These are phyloP conservation scores for Fusarium clavum DNA, from an alignment of 2,329 filamentous ascomycete genomes.

Conservation along the genomic window DNA sequence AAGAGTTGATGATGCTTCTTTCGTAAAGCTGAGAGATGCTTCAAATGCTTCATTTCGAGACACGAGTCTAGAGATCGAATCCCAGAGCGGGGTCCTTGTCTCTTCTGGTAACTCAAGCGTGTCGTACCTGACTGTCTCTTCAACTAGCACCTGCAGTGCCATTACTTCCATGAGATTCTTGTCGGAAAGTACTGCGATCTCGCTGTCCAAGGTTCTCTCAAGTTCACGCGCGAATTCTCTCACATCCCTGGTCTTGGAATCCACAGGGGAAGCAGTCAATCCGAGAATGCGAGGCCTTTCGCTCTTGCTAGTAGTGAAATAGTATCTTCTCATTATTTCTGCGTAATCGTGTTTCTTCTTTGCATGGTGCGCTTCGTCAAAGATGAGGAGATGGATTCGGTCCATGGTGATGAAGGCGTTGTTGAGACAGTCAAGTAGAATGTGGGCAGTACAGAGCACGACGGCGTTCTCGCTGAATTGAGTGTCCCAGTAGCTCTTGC, in stretches of 20 bases:
- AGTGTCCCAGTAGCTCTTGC: constrained; percentile 62
- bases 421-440: constrained; percentile 81
- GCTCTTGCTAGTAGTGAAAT: constrained; percentile 64
- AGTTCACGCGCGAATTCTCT: constrained; percentile 76
- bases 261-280: constrained; percentile 96
- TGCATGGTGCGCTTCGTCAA: constrained; percentile 96
- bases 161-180: constrained; percentile 47
- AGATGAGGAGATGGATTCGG: constrained; percentile 89
- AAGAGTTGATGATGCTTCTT: constrained; percentile 71
- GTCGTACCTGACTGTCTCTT: constrained; percentile 61
- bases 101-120: constrained; percentile 55
- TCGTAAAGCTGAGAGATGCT: constrained; percentile 69
- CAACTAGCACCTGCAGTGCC: constrained; percentile 56
- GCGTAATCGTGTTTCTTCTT: constrained; percentile 96
- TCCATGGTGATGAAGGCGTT: constrained; percentile 83
- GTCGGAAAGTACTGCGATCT: constrained; percentile 79
- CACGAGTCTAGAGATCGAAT: constrained; percentile 62
- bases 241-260: constrained; percentile 78
- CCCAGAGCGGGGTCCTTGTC: constrained; percentile 74
- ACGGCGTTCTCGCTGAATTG: constrained; percentile 76
- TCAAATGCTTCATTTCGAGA: constrained; percentile 60
- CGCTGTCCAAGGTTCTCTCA: constrained; percentile 80
- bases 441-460: constrained; percentile 91
- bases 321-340: constrained; percentile 89
- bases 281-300: constrained; percentile 83